Conservation (phyloP, 129 eudicot species). For the Logfia minima region DNA sequence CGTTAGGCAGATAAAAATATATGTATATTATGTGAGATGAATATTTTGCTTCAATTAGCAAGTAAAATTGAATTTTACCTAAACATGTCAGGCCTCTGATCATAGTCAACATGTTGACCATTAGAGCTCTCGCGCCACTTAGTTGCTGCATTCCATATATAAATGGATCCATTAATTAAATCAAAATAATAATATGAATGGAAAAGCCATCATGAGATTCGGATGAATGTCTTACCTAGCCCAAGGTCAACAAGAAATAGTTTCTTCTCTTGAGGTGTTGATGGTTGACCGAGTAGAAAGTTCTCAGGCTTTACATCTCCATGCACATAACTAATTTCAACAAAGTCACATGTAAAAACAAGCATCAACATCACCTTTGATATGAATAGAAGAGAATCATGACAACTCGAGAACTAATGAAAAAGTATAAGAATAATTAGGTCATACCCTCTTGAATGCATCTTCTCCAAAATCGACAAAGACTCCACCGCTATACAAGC, state of each 20-base stretch:
- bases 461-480: constrained; percentile 35
- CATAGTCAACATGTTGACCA: constrained; percentile 74
- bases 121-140: constrained; percentile 74
- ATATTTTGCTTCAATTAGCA: background rate
- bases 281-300: constrained; percentile 81
- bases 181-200: background rate
- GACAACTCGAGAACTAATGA: background rate
- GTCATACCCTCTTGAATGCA: constrained; percentile 28
- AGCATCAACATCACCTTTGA: background rate
- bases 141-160: constrained; percentile 52
- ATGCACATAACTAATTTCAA: constrained; percentile 58
- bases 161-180: background rate
- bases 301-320: constrained; percentile 92
- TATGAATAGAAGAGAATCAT: background rate
- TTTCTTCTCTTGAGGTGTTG: constrained; percentile 79
- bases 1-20: background rate
- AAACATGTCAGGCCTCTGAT: constrained; percentile 84
- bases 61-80: constrained; percentile 41
- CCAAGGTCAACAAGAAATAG: constrained; percentile 84
- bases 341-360: constrained; percentile 14
- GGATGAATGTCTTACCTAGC: constrained; percentile 44
- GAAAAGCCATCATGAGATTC: background rate
- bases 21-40: background rate
- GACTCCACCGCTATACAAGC: constrained; percentile 37
- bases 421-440: background rate